Conservation (phyloP, 176 grass and related monocot genomes). For the Oryza meyeriana region DNA sequence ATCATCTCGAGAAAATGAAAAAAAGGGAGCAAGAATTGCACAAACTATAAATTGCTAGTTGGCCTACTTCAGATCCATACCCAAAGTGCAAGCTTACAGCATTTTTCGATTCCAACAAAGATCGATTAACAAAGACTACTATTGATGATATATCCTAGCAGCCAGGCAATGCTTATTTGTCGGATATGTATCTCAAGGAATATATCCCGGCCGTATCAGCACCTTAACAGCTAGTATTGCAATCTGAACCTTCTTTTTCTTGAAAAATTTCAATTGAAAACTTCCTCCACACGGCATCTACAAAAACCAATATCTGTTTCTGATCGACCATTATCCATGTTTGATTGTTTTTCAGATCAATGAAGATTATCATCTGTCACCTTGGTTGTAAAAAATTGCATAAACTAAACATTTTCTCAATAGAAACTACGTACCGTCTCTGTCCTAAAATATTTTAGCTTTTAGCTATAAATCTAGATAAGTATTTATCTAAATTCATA, state of each 20-base stretch:
- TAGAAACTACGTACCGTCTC: too few species aligned
- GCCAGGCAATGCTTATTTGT: neutral
- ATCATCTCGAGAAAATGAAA: neutral
- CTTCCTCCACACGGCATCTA: neutral
- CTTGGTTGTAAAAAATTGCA: neutral
- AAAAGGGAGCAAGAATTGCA: neutral
- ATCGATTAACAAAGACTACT: neutral
- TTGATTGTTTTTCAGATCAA: neutral
- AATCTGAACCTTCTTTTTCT: neutral
- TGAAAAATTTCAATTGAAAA: neutral
- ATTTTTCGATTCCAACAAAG: neutral
- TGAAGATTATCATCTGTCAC: neutral
- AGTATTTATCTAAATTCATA: too few species aligned
- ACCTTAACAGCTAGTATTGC: neutral
- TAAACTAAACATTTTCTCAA: neutral
- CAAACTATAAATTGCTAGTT: neutral
- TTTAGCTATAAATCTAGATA: too few species aligned
- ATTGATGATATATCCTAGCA: neutral
- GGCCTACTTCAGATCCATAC: neutral
- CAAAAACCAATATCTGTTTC: neutral
- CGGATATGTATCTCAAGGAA: neutral
- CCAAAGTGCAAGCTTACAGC: neutral
- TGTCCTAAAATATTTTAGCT: too few species aligned
- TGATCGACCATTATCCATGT: neutral
- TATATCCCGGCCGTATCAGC: neutral